A percentile compares a stretch with the other conserved stretches of the same genome.
Conservation (phyloP, 2,329 filamentous ascomycete species). For the Fusarium domesticum region DNA sequence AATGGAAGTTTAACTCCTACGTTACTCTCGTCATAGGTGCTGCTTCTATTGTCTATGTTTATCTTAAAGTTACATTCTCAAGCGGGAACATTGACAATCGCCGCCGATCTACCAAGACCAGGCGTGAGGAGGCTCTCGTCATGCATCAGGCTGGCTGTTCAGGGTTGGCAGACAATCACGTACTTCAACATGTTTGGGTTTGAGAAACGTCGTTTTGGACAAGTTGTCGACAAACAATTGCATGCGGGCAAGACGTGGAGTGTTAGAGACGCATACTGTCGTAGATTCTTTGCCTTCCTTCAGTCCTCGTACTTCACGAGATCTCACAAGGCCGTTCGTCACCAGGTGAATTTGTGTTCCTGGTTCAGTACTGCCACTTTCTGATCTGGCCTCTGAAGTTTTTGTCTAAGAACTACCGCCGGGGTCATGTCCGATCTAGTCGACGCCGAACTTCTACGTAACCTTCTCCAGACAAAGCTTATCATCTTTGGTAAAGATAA, state of each 20-base stretch:
- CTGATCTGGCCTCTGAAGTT: constrained; percentile 40
- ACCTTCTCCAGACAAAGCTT: constrained; percentile 56
- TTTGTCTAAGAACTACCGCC: constrained; percentile 29
- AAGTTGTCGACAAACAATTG: constrained; percentile 27
- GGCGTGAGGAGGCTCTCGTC: constrained; percentile 48
- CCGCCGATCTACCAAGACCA: constrained; percentile 38
- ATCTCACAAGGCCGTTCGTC: constrained; percentile 17
- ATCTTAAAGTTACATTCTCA: constrained; percentile 33
- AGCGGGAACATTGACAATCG: constrained; percentile 38
- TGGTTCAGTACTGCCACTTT: constrained; percentile 61
- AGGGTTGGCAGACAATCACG: constrained; percentile 58
- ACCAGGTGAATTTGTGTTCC: constrained; percentile 52
- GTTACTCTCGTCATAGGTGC: constrained; percentile 43
- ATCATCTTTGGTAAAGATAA: constrained; percentile 48
- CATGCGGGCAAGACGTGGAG: constrained; percentile 20
- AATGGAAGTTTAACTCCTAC: constrained; percentile 60
- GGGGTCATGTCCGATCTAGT: constrained; percentile 48
- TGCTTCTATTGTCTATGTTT: constrained; percentile 18
- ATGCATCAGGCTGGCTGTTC: constrained; percentile 56
- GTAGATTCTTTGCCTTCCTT: constrained; percentile 44
- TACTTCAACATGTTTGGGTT: constrained; percentile 39
- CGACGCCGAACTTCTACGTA: constrained; percentile 60
- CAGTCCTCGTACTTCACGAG: constrained; percentile 20
- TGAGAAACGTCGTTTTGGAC: constrained; percentile 29
- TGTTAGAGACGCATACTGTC: constrained; percentile 20